Percentiles rank a stretch among this genome's conserved stretches.
Conservation (phyloP, 345 rosid species). For the Kernera saxatilis region DNA sequence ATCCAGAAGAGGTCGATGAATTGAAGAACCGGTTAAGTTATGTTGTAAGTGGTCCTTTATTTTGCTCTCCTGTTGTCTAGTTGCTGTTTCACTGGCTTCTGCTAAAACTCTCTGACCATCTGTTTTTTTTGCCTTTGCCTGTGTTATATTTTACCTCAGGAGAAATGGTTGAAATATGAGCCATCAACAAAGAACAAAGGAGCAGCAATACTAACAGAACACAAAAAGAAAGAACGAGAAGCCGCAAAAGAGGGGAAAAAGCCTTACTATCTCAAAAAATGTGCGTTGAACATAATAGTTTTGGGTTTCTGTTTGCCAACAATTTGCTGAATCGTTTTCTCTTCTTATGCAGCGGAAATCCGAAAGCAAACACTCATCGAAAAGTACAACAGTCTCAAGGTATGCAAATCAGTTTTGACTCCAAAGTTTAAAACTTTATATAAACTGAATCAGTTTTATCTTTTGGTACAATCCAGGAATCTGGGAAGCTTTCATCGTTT, state of each 20-base stretch:
- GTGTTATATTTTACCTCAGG: conserved; percentile 34
- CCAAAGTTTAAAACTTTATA: not conserved
- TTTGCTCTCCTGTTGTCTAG: not conserved
- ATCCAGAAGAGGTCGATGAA: conserved; percentile 36
- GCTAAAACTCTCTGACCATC: not conserved
- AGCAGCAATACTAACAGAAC: conserved; percentile 55
- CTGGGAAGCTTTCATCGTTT: conserved; percentile 76
- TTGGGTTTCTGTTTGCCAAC: not conserved
- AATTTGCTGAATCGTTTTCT: conserved; percentile 18
- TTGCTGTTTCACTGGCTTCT: not conserved
- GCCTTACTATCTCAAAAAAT: conserved; percentile 84
- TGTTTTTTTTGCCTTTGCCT: not conserved
- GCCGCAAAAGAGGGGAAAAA: conserved; percentile 79
- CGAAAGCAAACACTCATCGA: conserved; percentile 63
- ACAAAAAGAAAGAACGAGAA: conserved; percentile 84
- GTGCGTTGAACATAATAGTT: conserved; percentile 28
- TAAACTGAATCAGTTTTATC: not conserved
- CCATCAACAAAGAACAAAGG: conserved; percentile 56
- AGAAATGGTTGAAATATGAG: conserved; percentile 63
- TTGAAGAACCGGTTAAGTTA: conserved; percentile 39
- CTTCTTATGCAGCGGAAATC: conserved; percentile 64
- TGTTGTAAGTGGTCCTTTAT: conserved; percentile 49
- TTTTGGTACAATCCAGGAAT: conserved; percentile 36
- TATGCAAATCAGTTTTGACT: conserved; percentile 19
- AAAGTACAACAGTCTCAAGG: conserved; percentile 77